Evolutionary conservation across 345 rosid genomes (phyloP).

Genomic region (Draba incana): DNA sequence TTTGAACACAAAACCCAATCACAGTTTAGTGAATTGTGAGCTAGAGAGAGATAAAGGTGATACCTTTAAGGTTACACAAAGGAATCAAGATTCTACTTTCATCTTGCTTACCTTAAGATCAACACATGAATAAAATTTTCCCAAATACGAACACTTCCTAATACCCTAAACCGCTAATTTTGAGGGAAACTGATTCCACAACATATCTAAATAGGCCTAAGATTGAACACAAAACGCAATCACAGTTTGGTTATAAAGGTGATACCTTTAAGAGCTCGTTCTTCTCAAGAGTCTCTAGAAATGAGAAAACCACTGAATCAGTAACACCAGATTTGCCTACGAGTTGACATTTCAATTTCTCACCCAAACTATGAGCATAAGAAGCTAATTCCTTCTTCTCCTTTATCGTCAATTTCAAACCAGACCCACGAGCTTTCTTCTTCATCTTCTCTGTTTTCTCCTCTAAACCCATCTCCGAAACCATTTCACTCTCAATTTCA

Average conservation of each 20-base stretch:
- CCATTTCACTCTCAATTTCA: conserved; percentile 33
- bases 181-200: neutral
- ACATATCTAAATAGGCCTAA: neutral
- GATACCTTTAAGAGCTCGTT: conserved; percentile 82
- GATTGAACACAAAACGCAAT: neutral
- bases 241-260: neutral
- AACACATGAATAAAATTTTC: neutral
- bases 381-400: conserved; percentile 90
- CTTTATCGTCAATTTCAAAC: conserved; percentile 58
- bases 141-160: neutral
- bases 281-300: conserved; percentile 75
- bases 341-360: conserved; percentile 73
- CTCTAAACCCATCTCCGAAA: conserved; percentile 25
- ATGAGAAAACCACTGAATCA: conserved; percentile 60
- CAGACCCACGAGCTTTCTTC: conserved; percentile 28
- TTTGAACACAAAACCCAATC: neutral
- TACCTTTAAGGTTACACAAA: conserved; percentile 61
- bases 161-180: neutral
- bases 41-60: no score
- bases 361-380: conserved; percentile 73
- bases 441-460: conserved; percentile 34
- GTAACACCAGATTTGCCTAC: conserved; percentile 90
- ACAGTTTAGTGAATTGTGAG: neutral
- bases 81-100: conserved; percentile 4
- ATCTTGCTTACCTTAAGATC: neutral